These are phyloP conservation scores for Basipetospora chlamydospora DNA, from an alignment of 2,329 filamentous ascomycete species.

Conservation along the genomic window DNA sequence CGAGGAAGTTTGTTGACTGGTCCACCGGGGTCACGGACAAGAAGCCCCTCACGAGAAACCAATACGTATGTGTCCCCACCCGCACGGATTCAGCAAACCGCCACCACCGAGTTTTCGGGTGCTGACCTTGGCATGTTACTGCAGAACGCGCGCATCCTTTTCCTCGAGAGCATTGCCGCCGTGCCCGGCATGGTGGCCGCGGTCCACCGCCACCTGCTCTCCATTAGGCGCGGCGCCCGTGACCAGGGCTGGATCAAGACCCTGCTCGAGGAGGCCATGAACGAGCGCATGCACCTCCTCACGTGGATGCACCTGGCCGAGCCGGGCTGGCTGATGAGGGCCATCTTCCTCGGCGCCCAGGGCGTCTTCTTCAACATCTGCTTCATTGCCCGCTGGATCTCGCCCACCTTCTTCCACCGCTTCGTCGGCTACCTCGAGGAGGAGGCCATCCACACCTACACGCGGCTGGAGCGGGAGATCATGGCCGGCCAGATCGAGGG, in stretches of 20 bases:
- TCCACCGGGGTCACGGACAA: constrained; percentile 51
- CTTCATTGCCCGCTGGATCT: constrained; percentile 78
- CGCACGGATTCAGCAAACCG: background rate
- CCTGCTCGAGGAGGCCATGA: constrained; percentile 77
- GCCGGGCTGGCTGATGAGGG: constrained; percentile 69
- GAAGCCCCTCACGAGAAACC: constrained; percentile 60
- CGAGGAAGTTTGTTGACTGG: constrained; percentile 68
- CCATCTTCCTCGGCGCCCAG: constrained; percentile 83
- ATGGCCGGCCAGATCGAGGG: constrained; percentile 70
- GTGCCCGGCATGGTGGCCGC: constrained; percentile 96
- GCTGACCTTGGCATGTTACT: too few relatives aligned
- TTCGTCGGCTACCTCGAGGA: constrained; percentile 97
- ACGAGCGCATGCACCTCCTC: constrained; percentile 84
- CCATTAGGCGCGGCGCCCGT: constrained; percentile 69
- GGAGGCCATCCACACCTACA: constrained; percentile 93
- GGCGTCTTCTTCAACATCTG: constrained; percentile 94
- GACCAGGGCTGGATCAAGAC: constrained; percentile 98
- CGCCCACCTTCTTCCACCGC: constrained; percentile 76
- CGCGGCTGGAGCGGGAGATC: constrained; percentile 72
- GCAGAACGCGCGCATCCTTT: constrained; percentile 68
- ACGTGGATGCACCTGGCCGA: constrained; percentile 82
- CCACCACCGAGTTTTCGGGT: too few relatives aligned
- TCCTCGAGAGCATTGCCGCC: constrained; percentile 86
- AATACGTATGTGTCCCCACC: constrained; percentile 56
- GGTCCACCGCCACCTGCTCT: constrained; percentile 80